Conservation (phyloP, 208 protist genomes). For the Willaertia magna region DNA sequence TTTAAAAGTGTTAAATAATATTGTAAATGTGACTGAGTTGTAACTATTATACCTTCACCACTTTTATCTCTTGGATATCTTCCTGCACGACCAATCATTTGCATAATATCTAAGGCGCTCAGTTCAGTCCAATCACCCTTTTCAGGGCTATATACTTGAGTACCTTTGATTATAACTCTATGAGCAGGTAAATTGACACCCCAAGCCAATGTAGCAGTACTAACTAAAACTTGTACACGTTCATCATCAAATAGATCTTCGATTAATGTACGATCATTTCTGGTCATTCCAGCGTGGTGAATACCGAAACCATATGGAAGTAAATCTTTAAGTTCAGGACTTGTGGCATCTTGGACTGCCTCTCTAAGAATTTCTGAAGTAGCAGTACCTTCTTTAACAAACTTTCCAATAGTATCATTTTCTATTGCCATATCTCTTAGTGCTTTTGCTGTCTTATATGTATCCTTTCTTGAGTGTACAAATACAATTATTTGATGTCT, state of each 20-base stretch:
- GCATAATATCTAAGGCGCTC: slow-evolving; percentile 91
- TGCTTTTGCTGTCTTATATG: slow-evolving; percentile 77
- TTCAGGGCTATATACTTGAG: slow-evolving; percentile 94
- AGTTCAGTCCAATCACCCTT: slow-evolving; percentile 86
- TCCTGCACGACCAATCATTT: slow-evolving; percentile 98
- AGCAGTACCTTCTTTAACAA: slow-evolving; percentile 65
- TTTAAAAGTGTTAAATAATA: slow-evolving; percentile 97
- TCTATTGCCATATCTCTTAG: slow-evolving; percentile 71
- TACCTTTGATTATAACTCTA: slow-evolving; percentile 99
- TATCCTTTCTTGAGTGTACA: slow-evolving; percentile 97
- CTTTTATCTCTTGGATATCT: slow-evolving; percentile 80
- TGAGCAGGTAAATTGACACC: slow-evolving; percentile 99
- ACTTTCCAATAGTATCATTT: slow-evolving; percentile 63
- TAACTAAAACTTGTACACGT: slow-evolving; percentile 92
- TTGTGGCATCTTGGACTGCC: slow-evolving; percentile 26
- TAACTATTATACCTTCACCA: slow-evolving; percentile 90
- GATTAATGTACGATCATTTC: slow-evolving; percentile 81
- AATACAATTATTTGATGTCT: slow-evolving; percentile 95
- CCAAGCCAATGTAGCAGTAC: slow-evolving; percentile 99
- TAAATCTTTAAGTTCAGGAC: slow-evolving; percentile 58
- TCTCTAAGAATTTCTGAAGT: slow-evolving; percentile 63
- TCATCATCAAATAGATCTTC: slow-evolving; percentile 92
- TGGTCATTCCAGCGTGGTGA: slow-evolving; percentile 96
- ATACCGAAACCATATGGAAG: slow-evolving; percentile 93
- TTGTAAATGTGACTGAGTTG: slow-evolving; percentile 79